Evolutionary conservation across 2,329 filamentous ascomycete genomes (phyloP).

Genomic region (Penicillium sp.): DNA sequence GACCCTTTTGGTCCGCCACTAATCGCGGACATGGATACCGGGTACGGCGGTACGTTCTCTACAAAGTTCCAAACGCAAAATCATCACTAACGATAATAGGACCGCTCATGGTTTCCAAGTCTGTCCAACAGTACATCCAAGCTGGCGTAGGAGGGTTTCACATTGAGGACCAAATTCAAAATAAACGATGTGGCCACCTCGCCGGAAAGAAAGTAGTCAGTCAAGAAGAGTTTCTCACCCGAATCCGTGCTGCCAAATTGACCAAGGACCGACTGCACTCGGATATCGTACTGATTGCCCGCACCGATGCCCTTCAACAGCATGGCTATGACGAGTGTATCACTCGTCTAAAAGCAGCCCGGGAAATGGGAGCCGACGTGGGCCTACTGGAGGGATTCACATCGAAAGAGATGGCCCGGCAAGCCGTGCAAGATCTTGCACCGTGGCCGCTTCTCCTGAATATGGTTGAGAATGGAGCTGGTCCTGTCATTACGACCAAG

Average conservation of each 20-base stretch:
- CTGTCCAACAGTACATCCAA: constrained; percentile 47
- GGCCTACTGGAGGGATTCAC: constrained; percentile 41
- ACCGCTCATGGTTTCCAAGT: constrained; percentile 43
- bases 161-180: constrained; percentile 52
- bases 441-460: constrained; percentile 41
- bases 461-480: constrained; percentile 41
- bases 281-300: constrained; percentile 42
- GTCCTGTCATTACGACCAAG: constrained; percentile 34
- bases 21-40: constrained; percentile 54
- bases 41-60: constrained; percentile 42
- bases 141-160: constrained; percentile 53
- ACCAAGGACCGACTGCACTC: constrained; percentile 32
- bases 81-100: constrained; percentile 23
- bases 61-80: background rate
- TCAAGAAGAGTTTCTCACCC: constrained; percentile 31
- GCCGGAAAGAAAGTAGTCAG: constrained; percentile 37
- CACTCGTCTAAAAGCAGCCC: constrained; percentile 34
- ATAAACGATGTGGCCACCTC: constrained; percentile 40
- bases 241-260: constrained; percentile 35
- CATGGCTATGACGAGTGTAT: constrained; percentile 41
- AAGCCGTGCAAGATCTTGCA: constrained; percentile 34
- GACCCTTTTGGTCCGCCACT: constrained; percentile 50
- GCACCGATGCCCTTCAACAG: constrained; percentile 37
- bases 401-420: constrained; percentile 32
- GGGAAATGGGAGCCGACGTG: constrained; percentile 37